phyloP scores from a whole-genome alignment of 495 filamentous ascomycete species.

The Penicillium cinerascens region DNA sequence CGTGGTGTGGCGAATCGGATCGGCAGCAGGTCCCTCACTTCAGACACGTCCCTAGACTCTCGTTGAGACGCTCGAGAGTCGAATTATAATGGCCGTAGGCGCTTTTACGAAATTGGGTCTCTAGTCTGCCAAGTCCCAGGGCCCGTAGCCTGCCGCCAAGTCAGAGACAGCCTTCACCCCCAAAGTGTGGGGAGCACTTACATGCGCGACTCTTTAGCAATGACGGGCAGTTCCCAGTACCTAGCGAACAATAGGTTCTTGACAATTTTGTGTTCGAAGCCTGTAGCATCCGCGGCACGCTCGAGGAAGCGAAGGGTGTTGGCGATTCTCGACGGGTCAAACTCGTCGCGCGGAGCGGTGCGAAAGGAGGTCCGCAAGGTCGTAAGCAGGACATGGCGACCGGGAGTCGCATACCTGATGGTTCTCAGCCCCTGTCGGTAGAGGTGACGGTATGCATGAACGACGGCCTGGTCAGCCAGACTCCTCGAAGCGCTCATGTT shows the following conservation, averaged over 20 bases:
- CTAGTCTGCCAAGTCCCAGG: slow-evolving; percentile 24
- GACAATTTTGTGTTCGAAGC: slow-evolving; percentile 77
- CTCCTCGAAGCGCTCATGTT: slow-evolving; percentile 13
- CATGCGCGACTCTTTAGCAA: slow-evolving; percentile 34
- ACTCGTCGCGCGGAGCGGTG: slow-evolving; percentile 44
- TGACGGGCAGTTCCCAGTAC: slow-evolving; percentile 52
- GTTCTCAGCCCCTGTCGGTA: slow-evolving; percentile 71
- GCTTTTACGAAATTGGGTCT: slow-evolving; percentile 30
- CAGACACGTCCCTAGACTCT: slow-evolving; percentile 65
- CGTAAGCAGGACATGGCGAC: slow-evolving; percentile 61
- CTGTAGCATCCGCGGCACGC: slow-evolving; percentile 59
- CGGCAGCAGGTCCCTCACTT: slow-evolving; percentile 38
- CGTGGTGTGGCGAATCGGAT: slow-evolving; percentile 21
- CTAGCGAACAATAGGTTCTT: slow-evolving; percentile 65
- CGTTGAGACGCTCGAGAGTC: slow-evolving; percentile 69
- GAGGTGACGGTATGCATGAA: slow-evolving; percentile 76
- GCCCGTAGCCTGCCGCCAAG: slow-evolving; percentile 29
- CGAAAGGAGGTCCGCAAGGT: slow-evolving; percentile 72
- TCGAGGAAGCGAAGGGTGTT: slow-evolving; percentile 78
- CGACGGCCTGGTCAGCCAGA: slow-evolving; percentile 40
- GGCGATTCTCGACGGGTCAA: slow-evolving; percentile 56
- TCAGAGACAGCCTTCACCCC: slow-evolving; percentile 16
- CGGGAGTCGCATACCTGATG: slow-evolving; percentile 74
- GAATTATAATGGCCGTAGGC: slow-evolving; percentile 58
- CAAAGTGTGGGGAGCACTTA: slow-evolving; percentile 25